A percentile compares a stretch with the other conserved stretches of the same genome.
phyloP scores from a whole-genome alignment of 2,329 filamentous ascomycete genomes.

The Periconia digitata region DNA sequence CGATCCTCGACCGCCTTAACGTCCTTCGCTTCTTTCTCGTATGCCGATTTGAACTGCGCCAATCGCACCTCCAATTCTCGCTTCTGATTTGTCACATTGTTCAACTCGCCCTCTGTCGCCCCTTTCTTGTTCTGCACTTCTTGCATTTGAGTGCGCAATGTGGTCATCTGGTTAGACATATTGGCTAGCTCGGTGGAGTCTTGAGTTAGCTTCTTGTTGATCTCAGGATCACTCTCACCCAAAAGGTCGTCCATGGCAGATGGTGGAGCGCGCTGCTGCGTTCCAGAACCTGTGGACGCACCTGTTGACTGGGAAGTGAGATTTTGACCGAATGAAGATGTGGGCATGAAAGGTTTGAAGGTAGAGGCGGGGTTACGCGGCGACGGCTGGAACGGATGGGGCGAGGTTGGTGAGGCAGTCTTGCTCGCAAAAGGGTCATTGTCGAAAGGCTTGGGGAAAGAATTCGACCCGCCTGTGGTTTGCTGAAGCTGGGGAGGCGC shows the following conservation, averaged over 20 bases:
- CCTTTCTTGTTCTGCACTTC: conserved; percentile 82
- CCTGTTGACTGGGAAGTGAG: conserved; percentile 78
- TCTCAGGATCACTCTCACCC: conserved; percentile 85
- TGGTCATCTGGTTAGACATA: conserved; percentile 91
- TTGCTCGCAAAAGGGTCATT: conserved; percentile 65
- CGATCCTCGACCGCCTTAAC: conserved; percentile 85
- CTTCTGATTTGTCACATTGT: conserved; percentile 81
- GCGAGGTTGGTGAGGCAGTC: conserved; percentile 57
- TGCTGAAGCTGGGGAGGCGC: conserved; percentile 63
- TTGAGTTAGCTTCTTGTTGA: conserved; percentile 82
- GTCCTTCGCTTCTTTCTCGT: conserved; percentile 90
- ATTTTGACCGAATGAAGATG: conserved; percentile 86
- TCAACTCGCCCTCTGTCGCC: conserved; percentile 78
- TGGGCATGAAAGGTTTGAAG: conserved; percentile 91
- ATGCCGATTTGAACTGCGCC: conserved; percentile 80
- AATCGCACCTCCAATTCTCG: conserved; percentile 89
- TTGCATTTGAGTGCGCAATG: conserved; percentile 89
- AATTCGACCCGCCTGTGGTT: conserved; percentile 71
- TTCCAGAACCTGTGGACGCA: conserved; percentile 51
- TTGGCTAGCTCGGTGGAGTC: conserved; percentile 94
- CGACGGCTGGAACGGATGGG: conserved; percentile 50
- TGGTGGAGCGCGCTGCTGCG: conserved; percentile 43
- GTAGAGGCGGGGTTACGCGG: conserved; percentile 49
- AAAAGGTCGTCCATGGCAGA: conserved; percentile 78
- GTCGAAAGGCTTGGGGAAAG: conserved; percentile 47